phyloP scores from a whole-genome alignment of 139 green algal species.

The Zygnema cylindricum region DNA sequence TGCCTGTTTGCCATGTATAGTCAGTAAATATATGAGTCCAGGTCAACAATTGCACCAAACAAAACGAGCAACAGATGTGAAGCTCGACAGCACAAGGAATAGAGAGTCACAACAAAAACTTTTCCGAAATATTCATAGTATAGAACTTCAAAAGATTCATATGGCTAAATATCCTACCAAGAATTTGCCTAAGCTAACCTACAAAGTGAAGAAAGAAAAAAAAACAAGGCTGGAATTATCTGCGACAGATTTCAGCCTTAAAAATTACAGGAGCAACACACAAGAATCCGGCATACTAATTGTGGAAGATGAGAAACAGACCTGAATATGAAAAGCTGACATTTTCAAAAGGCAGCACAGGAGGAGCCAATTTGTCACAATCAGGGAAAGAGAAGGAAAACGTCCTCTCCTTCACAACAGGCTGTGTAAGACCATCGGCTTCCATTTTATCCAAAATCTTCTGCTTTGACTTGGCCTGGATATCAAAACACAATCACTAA shows the following conservation, averaged over 20 bases:
- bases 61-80: too few species aligned
- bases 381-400: conserved; percentile 87
- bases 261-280: not conserved
- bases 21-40: not conserved
- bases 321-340: not conserved
- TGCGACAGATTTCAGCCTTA: not conserved
- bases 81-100: too few species aligned
- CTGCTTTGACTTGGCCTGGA: conserved; percentile 91
- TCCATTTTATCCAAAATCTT: conserved; percentile 97
- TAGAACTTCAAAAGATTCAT: too few species aligned
- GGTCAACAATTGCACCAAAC: too few species aligned
- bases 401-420: conserved; percentile 69
- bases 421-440: conserved; percentile 77
- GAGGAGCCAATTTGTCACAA: conserved; percentile 90
- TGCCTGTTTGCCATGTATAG: conserved; percentile 20
- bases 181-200: not conserved
- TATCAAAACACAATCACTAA: too few species aligned
- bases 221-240: not conserved
- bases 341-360: conserved; percentile 74
- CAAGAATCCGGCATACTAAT: not conserved
- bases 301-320: conserved; percentile 68
- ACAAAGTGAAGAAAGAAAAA: not conserved
- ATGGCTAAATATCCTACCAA: too few species aligned
- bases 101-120: too few species aligned
- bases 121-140: too few species aligned